Base-by-base conservation (phyloP, 805 yeast species). In the Sungouiella blattae region DNA sequence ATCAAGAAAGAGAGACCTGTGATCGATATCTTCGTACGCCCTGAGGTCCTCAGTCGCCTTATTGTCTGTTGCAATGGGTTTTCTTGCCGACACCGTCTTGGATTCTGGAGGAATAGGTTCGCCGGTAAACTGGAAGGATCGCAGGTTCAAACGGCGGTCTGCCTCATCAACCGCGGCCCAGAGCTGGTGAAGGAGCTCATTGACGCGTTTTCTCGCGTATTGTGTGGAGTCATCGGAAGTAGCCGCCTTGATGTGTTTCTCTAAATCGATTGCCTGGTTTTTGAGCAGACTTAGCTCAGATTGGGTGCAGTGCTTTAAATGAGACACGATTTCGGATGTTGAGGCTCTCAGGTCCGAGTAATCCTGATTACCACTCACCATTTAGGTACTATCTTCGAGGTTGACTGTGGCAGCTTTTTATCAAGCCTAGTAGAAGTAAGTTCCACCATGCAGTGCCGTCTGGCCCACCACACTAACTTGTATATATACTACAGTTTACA, bases 101-200 rank as follows among this genome's bases (percentile, higher is more conserved):
- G 16, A 11, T 3, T 6, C 23, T 13, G 41, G 36, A 4, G 49
- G 46, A 9, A 49, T 37, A 2, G 71, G 71, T 1, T 37, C 52
- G 3, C 69, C 69, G 11, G 14, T 26, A 30, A 64, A 65, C 18
- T 34, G 33, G 35, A 65, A 64, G 29, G 39, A 32, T 11, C 35
- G 31, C 8, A 37, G 22, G 17, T 39, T 46, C 6, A 49, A 26
- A 6, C 44, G 39, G 18, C 40, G 43, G 21, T 39, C 42, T 30
- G 55, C 55, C 14, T 39, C 33, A 6, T 54, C 59, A 11, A 60
- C 30, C 3, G 46, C 30, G 35, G 42, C 53, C 35, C 50, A 44
- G 11, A 63, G 39, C 17, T 36, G 18, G 1, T 45, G 44, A 11
- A 57, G 33, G n/a, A 40, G 26, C 5, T 44, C 48, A 6, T 41